phyloP scores from a whole-genome alignment of 2,329 filamentous ascomycete species.

The Fusarium sp. region DNA sequence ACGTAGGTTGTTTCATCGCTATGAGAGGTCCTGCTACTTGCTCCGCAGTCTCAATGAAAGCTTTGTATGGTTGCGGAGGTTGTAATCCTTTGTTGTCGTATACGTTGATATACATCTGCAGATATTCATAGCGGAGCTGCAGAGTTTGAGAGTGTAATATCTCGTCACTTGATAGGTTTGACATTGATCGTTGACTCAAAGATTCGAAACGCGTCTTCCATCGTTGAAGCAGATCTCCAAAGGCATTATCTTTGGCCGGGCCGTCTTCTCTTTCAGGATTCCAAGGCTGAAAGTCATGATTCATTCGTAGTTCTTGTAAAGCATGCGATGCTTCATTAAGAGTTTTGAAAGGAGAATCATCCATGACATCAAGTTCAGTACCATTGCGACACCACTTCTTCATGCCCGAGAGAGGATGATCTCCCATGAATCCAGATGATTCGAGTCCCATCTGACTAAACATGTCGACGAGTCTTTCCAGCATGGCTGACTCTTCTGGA shows the following conservation, averaged over 20 bases:
- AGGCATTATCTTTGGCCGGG: rapidly evolving
- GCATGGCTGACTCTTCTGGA: rapidly evolving
- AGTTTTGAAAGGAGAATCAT: background rate
- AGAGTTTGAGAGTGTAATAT: background rate
- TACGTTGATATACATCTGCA: background rate
- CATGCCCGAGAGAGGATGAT: background rate
- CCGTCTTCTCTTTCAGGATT: background rate
- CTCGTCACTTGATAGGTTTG: background rate
- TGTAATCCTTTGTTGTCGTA: background rate
- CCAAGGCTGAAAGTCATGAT: constrained; percentile 9
- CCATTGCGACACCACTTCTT: background rate
- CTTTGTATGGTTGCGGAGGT: background rate
- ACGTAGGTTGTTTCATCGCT: background rate
- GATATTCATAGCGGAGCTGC: background rate
- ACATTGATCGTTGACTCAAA: background rate
- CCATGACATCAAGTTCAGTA: rapidly evolving
- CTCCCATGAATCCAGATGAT: background rate
- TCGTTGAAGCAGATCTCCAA: background rate
- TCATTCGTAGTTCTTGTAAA: background rate
- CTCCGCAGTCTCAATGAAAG: constrained; percentile 5
- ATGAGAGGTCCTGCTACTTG: background rate
- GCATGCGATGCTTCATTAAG: constrained; percentile 6
- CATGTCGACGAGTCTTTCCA: background rate
- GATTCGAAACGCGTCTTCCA: background rate
- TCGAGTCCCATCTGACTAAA: background rate